Evolutionary conservation across 106 monocot species (phyloP).

Genomic region (Dendrobium huoshanense): DNA sequence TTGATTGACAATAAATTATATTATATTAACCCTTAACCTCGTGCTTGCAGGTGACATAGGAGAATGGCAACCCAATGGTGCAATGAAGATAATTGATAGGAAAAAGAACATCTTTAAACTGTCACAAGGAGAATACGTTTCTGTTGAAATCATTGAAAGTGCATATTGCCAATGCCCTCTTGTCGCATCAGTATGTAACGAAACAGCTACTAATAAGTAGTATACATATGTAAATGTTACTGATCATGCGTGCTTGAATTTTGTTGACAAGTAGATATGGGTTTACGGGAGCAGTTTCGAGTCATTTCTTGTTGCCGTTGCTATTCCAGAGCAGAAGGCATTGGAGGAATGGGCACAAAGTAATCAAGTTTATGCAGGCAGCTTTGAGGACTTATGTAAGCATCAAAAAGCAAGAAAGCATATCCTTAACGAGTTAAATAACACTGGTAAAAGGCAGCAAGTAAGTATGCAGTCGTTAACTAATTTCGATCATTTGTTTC

Average conservation of each 20-base stretch:
- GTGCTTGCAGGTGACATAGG: slow-evolving; percentile 75
- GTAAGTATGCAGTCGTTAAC: slow-evolving; percentile 17
- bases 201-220: not conserved
- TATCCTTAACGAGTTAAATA: slow-evolving; percentile 71
- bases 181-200: slow-evolving; percentile 41
- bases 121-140: slow-evolving; percentile 94
- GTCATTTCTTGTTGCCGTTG: slow-evolving; percentile 79
- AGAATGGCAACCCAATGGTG: slow-evolving; percentile 89
- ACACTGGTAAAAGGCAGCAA: slow-evolving; percentile 42
- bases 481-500: no score
- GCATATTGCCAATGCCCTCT: slow-evolving; percentile 56
- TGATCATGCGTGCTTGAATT: no score
- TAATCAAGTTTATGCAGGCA: slow-evolving; percentile 34
- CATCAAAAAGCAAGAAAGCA: slow-evolving; percentile 53
- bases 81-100: slow-evolving; percentile 98
- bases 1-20: no score
- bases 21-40: no score
- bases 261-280: slow-evolving; percentile 36
- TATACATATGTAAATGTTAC: no score
- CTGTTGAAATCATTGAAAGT: slow-evolving; percentile 78
- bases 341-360: slow-evolving; percentile 79
- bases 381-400: slow-evolving; percentile 60
- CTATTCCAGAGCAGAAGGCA: slow-evolving; percentile 65
- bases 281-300: slow-evolving; percentile 95
- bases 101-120: slow-evolving; percentile 98